These are phyloP conservation scores for Biscutella laevigata DNA, from an alignment of 441 rosid species.

Conservation along the genomic window DNA sequence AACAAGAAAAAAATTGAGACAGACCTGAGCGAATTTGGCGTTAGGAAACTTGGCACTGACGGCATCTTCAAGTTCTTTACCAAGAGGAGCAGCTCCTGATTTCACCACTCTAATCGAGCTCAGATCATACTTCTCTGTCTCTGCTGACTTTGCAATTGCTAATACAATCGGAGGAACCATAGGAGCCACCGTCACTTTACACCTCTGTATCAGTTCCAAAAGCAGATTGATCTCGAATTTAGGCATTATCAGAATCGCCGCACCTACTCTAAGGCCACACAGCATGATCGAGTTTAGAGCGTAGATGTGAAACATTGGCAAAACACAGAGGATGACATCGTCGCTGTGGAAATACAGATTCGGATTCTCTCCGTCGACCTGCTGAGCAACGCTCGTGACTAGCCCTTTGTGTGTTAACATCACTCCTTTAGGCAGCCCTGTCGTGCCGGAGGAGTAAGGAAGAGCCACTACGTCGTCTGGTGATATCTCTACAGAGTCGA, in stretches of 20 bases:
- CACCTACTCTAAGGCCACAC: constrained; percentile 48
- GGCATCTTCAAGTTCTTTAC: constrained; percentile 51
- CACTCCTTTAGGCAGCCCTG: constrained; percentile 54
- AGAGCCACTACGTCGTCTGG: constrained; percentile 48
- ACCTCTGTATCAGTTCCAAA: constrained; percentile 34
- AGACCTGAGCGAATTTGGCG: constrained; percentile 48
- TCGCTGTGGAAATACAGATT: constrained; percentile 36
- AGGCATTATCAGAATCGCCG: constrained; percentile 44
- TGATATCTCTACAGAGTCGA: constrained; percentile 19
- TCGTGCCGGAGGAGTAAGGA: constrained; percentile 54
- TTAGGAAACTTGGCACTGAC: constrained; percentile 41
- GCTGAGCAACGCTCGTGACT: constrained; percentile 47
- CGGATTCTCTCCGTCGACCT: constrained; percentile 57
- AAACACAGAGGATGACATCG: constrained; percentile 40
- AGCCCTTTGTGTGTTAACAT: constrained; percentile 49
- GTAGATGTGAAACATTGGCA: constrained; percentile 49
- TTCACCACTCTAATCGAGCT: constrained; percentile 39
- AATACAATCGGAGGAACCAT: constrained; percentile 45
- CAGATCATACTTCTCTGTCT: constrained; percentile 37
- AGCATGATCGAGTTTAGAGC: constrained; percentile 42
- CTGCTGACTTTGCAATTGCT: constrained; percentile 41
- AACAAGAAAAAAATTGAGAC: not conserved
- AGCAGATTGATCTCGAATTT: constrained; percentile 37
- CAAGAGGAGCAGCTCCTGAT: constrained; percentile 53
- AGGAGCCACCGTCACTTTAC: constrained; percentile 43